These are phyloP conservation scores for Taphrina wiesneri DNA, from an alignment of 1,139 yeast species.

Conservation along the genomic window DNA sequence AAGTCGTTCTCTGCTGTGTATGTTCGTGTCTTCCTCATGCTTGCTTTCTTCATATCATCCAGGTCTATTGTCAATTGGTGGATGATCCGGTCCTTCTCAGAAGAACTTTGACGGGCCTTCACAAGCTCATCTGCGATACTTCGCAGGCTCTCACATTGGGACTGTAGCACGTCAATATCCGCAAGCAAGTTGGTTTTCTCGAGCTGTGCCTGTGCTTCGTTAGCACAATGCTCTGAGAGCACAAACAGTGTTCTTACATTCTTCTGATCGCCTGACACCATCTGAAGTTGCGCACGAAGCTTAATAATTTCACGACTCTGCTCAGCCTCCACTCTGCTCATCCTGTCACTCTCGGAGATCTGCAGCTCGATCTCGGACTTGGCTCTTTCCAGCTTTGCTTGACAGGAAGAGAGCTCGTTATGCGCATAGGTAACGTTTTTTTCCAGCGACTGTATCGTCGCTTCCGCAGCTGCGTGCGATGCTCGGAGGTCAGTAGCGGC, in stretches of 20 bases:
- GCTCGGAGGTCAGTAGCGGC: constrained; percentile 2
- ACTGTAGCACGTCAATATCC: not conserved
- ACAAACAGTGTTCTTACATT: not conserved
- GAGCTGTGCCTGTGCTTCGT: not conserved
- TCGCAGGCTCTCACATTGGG: not conserved
- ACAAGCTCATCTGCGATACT: not conserved
- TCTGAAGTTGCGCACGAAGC: not conserved
- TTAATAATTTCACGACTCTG: not conserved
- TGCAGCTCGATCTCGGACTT: not conserved
- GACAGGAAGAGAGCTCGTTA: not conserved
- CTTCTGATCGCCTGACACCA: not conserved
- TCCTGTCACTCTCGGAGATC: not conserved
- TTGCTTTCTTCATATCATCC: constrained; percentile 2
- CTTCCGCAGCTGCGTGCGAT: not conserved
- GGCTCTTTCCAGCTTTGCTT: not conserved
- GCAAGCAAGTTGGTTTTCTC: not conserved
- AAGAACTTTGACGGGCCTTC: not conserved
- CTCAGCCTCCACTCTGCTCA: not conserved
- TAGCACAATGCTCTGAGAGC: not conserved
- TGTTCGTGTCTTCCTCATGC: not conserved
- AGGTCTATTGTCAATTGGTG: not conserved
- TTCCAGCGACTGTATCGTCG: constrained; percentile 12
- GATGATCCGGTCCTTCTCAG: not conserved
- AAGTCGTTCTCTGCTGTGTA: not conserved
- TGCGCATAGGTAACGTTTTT: constrained; percentile 1